Conservation (phyloP, 345 rosid genomes). For the Viola odorata region DNA sequence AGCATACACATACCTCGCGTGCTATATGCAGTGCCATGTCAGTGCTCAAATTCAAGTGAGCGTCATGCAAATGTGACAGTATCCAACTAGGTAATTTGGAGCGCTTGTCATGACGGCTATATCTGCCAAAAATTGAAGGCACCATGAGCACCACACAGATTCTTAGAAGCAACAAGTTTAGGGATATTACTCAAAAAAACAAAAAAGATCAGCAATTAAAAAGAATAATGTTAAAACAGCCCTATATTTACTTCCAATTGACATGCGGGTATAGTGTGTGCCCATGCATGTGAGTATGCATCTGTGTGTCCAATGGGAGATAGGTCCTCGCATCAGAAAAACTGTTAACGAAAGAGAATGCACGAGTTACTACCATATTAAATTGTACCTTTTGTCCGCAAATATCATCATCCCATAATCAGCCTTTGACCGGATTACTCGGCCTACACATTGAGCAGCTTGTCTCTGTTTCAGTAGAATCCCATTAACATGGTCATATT, state of each 20-base stretch:
- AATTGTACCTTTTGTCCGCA: constrained; percentile 82
- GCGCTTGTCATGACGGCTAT: constrained; percentile 95
- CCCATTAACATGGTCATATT: not conserved
- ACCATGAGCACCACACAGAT: not conserved
- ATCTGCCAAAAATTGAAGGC: constrained; percentile 38
- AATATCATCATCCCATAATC: constrained; percentile 99
- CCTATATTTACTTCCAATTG: not conserved
- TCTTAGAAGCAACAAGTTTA: no score
- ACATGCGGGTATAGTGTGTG: not conserved
- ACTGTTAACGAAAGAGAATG: not conserved
- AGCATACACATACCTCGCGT: constrained; percentile 52
- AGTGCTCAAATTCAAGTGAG: constrained; percentile 88
- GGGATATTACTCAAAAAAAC: not conserved
- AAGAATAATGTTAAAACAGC: not conserved
- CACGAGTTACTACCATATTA: not conserved
- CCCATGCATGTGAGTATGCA: not conserved
- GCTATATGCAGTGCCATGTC: constrained; percentile 95
- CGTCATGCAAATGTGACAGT: constrained; percentile 79
- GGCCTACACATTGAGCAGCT: constrained; percentile 98
- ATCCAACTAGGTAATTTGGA: constrained; percentile 98
- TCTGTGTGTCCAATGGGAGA: not conserved
- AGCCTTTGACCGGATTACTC: constrained; percentile 95
- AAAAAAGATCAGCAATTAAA: not conserved
- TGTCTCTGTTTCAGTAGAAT: constrained; percentile 60
- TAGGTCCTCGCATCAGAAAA: not conserved